Percentiles rank a stretch among this genome's conserved stretches.
Conservation (phyloP, 73 alveolate genomes). For the Stentor roeselii region DNA sequence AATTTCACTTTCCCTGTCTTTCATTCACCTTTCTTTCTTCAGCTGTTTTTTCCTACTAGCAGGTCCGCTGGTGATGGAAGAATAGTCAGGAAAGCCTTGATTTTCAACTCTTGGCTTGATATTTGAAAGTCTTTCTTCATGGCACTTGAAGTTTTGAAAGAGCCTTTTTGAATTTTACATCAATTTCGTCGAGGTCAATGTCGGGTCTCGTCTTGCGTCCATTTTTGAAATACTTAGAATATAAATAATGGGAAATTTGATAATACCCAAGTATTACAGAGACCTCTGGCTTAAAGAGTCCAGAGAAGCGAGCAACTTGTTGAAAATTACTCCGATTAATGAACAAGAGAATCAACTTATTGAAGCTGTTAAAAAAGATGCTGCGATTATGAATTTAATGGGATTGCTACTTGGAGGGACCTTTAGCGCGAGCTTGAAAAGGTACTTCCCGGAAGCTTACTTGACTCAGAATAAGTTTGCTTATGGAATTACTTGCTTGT, state of each 20-base stretch:
- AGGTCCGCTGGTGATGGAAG: not conserved
- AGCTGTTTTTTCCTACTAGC: not conserved
- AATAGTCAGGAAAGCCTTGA: not conserved
- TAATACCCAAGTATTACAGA: not conserved
- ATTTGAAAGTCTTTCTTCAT: not conserved
- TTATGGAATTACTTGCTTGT: not conserved
- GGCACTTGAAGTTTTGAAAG: constrained; percentile 7
- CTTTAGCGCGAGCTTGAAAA: not conserved
- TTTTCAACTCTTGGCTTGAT: not conserved
- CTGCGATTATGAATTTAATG: not conserved
- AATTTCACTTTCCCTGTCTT: not conserved
- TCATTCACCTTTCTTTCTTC: not conserved
- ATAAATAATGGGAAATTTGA: not conserved
- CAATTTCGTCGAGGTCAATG: not conserved
- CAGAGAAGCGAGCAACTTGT: not conserved
- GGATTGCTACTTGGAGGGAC: not conserved
- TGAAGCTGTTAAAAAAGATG: not conserved
- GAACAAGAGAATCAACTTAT: not conserved
- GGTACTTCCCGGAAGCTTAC: not conserved
- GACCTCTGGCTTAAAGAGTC: not conserved
- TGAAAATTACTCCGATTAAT: no score
- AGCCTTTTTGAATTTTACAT: constrained; percentile 8
- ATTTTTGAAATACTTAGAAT: not conserved
- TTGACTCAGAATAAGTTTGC: not conserved
- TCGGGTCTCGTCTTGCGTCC: constrained; percentile 6